Base-by-base conservation (phyloP, 1,284 basidiomycete genomes). In the Bjerkandera adusta region DNA sequence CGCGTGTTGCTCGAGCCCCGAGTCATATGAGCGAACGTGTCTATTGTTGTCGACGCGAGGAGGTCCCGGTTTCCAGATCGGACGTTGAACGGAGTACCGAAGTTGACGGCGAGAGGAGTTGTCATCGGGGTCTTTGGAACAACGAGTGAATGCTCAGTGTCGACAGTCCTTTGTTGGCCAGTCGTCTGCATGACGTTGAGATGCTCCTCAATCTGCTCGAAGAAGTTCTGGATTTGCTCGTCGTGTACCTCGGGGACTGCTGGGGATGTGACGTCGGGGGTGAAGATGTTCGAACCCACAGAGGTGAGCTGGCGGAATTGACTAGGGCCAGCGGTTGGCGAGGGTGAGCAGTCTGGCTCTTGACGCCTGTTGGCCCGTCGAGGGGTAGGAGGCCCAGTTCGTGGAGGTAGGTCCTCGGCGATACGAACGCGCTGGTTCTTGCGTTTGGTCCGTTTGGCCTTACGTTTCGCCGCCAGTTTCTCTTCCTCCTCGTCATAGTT, bases 181-280 rank as follows among this genome's bases (percentile, higher is more conserved):
- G 65, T 66, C 29, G 69, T 66, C 56, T 84, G 81, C 70, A 92
- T 81, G 37, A 78, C 77, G 49, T 83, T 83, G 37, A 93, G 77
- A 57, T 90, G 87, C 34, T 89, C 82, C 5, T 85, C 85, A 41
- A 94, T 83, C 64, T 92, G 87, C 47, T 84, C 73, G 65, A 92
- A 88, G 66, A 92, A 92, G 33, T 77, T 66, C 50, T 89, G 85
- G 62, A 92, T 81, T 35, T 79, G 79, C 37, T 79, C 80, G 56
- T 90, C 85, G 51, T 81, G 73, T 22, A 81, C 65, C 44, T 80
- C 73, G 1, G 83, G 22, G 33, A n/a, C 26, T 15, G 40, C 20
- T 13, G 57, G 44, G 6, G 50, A 45, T 10, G 55, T 52, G 5
- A 46, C 45, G 7, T 52, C 45, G n/a, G 47, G 40, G 8, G 48